Conservation (phyloP, 768 basidiomycete species). For the Russula brevipes region DNA sequence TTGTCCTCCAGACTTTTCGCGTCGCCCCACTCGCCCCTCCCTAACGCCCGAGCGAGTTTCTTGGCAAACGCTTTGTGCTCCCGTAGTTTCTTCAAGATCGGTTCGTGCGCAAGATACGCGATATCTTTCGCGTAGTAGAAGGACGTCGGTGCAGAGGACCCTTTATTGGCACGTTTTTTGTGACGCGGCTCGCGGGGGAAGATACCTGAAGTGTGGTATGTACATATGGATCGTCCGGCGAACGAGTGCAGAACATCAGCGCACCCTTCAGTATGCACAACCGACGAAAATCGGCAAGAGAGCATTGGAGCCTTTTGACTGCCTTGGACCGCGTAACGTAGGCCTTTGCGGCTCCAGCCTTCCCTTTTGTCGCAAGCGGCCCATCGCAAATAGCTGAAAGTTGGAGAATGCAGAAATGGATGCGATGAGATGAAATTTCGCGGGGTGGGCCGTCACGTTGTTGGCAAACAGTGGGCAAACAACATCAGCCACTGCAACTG, state of each 20-base stretch:
- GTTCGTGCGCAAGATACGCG: conserved; percentile 94
- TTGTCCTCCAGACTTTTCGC: conserved; percentile 93
- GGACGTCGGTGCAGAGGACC: conserved; percentile 91
- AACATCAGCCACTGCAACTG: neutral
- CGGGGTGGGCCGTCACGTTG: neutral
- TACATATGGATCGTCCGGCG: conserved; percentile 1
- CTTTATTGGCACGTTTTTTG: conserved; percentile 94
- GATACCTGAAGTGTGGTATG: conserved; percentile 55
- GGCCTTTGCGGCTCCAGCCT: conserved; percentile 87
- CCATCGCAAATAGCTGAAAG: conserved; percentile 43
- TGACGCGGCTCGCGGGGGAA: conserved; percentile 94
- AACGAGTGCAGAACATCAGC: conserved; percentile 17
- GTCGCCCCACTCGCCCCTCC: conserved; percentile 89
- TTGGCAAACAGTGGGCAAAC: neutral
- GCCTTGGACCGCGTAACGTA: conserved; percentile 88
- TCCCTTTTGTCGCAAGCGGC: conserved; percentile 73
- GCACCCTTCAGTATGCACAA: conserved; percentile 96
- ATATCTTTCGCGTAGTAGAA: conserved; percentile 99
- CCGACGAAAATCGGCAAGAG: conserved; percentile 92
- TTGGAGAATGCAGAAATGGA: neutral
- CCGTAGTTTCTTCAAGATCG: conserved; percentile 84
- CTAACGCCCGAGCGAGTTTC: conserved; percentile 88
- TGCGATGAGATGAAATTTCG: neutral
- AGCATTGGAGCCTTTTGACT: conserved; percentile 93
- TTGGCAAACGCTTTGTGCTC: conserved; percentile 99